phyloP scores from a whole-genome alignment of 192 early-diverging fungal genomes.

The Coemansia sp. region DNA sequence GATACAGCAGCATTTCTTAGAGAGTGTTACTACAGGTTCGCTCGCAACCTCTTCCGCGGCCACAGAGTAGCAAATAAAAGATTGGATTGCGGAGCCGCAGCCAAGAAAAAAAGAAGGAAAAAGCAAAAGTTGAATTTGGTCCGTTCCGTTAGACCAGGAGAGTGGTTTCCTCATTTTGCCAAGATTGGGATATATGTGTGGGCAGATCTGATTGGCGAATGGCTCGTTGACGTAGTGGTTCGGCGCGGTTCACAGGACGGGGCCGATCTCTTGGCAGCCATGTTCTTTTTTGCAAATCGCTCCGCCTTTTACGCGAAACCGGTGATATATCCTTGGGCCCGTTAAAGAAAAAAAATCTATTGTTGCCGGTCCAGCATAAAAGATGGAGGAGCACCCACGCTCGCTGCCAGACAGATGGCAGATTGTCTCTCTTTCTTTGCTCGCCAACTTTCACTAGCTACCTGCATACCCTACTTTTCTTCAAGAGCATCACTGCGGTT shows the following conservation, averaged over 20 bases:
- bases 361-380: not conserved
- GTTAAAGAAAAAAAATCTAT: not conserved
- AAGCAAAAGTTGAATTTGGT: not conserved
- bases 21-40: not conserved
- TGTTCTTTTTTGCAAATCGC: not conserved
- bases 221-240: not conserved
- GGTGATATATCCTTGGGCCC: not conserved
- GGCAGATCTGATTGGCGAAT: not conserved
- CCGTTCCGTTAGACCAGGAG: too few relatives aligned
- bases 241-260: not conserved
- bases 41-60: conserved; percentile 1
- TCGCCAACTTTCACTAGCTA: not conserved
- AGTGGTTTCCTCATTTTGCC: not conserved
- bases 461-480: not conserved
- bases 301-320: not conserved
- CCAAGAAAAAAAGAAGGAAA: not conserved
- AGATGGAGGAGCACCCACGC: not conserved
- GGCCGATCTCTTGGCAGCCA: conserved; percentile 8
- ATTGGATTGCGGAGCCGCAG: not conserved
- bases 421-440: not conserved
- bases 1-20: conserved; percentile 8
- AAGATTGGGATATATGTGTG: not conserved
- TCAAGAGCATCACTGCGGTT: not conserved
- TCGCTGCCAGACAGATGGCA: not conserved
- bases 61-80: not conserved